Conservation (phyloP, 2,329 filamentous ascomycete genomes). For the Fusarium torreyae region DNA sequence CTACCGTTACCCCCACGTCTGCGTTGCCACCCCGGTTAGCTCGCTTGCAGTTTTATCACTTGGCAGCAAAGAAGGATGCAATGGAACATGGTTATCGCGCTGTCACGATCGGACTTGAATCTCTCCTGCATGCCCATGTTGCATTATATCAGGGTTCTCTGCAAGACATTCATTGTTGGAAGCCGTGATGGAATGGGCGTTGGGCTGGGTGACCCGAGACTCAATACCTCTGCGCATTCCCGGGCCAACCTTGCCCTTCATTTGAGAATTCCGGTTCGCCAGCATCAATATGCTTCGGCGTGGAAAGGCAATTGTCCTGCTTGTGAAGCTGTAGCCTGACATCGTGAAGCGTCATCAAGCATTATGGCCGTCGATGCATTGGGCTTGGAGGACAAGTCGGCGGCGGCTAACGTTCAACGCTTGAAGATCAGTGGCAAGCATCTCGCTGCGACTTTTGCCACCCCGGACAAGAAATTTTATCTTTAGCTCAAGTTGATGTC, state of each 20-base stretch:
- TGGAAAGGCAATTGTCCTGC: background rate
- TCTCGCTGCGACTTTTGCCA: conserved; percentile 4
- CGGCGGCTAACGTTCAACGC: background rate
- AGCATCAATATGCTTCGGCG: conserved; percentile 17
- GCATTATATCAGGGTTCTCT: background rate
- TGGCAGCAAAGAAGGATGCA: conserved; percentile 14
- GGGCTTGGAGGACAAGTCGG: background rate
- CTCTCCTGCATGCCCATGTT: background rate
- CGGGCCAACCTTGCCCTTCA: conserved; percentile 16
- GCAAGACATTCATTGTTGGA: conserved; percentile 15
- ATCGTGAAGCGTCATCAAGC: background rate
- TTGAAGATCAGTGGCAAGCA: conserved; percentile 18
- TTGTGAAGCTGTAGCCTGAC: background rate
- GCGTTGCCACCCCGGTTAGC: conserved; percentile 17
- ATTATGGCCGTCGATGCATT: background rate
- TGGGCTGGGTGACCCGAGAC: conserved; percentile 15
- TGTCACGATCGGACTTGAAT: background rate
- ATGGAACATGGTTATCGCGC: conserved; percentile 7
- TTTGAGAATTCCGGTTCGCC: conserved; percentile 4
- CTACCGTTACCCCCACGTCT: conserved; percentile 23
- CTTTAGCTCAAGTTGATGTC: conserved; percentile 2
- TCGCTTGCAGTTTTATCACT: conserved; percentile 21
- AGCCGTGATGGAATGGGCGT: conserved; percentile 24
- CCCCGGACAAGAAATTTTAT: background rate
- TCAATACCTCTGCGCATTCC: conserved; percentile 32